phyloP scores from a whole-genome alignment of 1,284 basidiomycete species.

The Trichosporon sp. region DNA sequence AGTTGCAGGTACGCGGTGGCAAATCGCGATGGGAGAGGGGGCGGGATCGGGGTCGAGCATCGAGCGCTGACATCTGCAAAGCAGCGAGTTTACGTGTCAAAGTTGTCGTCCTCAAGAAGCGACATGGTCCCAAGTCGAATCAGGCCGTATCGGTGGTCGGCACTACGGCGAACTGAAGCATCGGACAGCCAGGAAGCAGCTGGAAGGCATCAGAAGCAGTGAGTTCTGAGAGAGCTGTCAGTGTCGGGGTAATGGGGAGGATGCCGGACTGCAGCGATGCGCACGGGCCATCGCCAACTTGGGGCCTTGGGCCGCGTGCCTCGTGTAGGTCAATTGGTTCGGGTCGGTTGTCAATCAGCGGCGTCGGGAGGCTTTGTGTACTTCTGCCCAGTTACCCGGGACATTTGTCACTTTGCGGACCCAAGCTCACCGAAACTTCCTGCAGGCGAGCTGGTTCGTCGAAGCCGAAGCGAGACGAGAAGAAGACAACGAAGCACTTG shows the following conservation, averaged over 20 bases:
- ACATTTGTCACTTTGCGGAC: neutral
- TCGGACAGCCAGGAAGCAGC: neutral
- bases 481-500: neutral
- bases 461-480: neutral
- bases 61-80: neutral
- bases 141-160: neutral
- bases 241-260: neutral
- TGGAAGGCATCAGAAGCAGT: neutral
- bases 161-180: neutral
- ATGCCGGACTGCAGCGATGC: neutral
- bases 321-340: neutral
- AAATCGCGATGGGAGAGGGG: neutral
- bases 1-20: neutral
- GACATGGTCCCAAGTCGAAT: neutral
- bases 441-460: neutral
- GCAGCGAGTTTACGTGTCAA: neutral
- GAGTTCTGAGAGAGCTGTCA: neutral
- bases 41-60: neutral
- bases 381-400: neutral
- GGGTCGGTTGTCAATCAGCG: neutral
- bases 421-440: neutral
- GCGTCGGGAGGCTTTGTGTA: neutral
- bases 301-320: neutral
- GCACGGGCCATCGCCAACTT: neutral
- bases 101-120: neutral